A percentile compares a stretch with the other conserved stretches of the same genome.
These are phyloP conservation scores for Phanerochaete sordida DNA, from an alignment of 768 basidiomycete species.

Conservation along the genomic window DNA sequence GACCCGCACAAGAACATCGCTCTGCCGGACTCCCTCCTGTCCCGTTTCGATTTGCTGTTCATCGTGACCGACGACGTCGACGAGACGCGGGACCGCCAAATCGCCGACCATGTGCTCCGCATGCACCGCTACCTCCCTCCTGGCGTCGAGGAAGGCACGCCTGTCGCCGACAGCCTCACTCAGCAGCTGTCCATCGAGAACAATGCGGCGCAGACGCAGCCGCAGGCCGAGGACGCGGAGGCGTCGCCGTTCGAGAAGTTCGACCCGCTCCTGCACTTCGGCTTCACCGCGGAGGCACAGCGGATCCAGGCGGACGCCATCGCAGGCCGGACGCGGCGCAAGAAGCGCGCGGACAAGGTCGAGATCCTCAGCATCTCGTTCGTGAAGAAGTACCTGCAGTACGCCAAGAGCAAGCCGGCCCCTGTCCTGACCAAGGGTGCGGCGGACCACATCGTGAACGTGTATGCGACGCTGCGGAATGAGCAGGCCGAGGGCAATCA, in stretches of 20 bases:
- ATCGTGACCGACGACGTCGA: conserved; percentile 98
- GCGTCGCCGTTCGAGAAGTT: conserved; percentile 92
- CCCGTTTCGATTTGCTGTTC: conserved; percentile 97
- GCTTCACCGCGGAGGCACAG: conserved; percentile 48
- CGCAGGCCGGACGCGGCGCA: conserved; percentile 46
- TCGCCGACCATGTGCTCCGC: conserved; percentile 96
- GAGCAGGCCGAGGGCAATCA: conserved; percentile 87
- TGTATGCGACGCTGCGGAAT: conserved; percentile 89
- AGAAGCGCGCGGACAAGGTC: conserved; percentile 49
- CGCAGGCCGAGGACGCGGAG: conserved; percentile 51
- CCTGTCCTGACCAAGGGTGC: conserved; percentile 91
- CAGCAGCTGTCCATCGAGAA: conserved; percentile 83
- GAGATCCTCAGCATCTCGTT: conserved; percentile 92
- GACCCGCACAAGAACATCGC: conserved; percentile 99
- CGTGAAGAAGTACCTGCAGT: conserved; percentile 98
- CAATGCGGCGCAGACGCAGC: conserved; percentile 32
- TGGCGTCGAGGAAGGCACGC: conserved; percentile 95
- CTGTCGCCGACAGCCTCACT: conserved; percentile 79
- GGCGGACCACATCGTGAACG: conserved; percentile 89
- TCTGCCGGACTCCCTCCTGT: conserved; percentile 93
- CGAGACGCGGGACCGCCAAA: conserved; percentile 87
- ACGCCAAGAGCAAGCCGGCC: conserved; percentile 84
- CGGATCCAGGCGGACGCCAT: conserved; percentile 37
- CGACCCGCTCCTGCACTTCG: conserved; percentile 91
- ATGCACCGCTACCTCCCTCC: conserved; percentile 97